phyloP scores from a whole-genome alignment of 2,329 filamentous ascomycete genomes.

The Alternaria gaisen region DNA sequence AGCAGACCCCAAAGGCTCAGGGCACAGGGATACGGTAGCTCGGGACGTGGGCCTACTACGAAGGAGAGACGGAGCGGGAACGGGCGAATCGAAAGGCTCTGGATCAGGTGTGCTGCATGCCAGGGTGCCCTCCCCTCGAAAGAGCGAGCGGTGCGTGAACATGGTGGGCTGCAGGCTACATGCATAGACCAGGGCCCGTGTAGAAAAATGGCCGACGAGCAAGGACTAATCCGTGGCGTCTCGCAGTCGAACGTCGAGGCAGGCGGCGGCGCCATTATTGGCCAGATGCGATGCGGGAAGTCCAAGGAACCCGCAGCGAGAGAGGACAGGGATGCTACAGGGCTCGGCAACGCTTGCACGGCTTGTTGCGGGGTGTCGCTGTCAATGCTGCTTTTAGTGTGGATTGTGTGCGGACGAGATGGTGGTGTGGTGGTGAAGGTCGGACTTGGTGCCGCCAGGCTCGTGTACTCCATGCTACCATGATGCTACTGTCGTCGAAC shows the following conservation, averaged over 20 bases:
- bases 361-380: conserved; percentile 51
- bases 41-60: conserved; percentile 51
- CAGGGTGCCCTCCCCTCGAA: conserved; percentile 45
- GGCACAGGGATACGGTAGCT: conserved; percentile 52
- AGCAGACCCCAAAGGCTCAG: conserved; percentile 45
- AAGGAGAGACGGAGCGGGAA: conserved; percentile 43
- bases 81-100: conserved; percentile 49
- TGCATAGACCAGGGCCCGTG: conserved; percentile 48
- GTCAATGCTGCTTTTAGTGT: conserved; percentile 39
- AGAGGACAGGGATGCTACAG: conserved; percentile 42
- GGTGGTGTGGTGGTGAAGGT: conserved; percentile 31
- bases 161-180: conserved; percentile 44
- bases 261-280: conserved; percentile 49
- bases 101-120: conserved; percentile 49
- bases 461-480: conserved; percentile 38
- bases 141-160: conserved; percentile 45
- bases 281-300: conserved; percentile 48
- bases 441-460: conserved; percentile 30
- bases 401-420: conserved; percentile 29
- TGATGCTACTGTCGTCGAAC: conserved; percentile 39
- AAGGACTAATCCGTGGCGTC: conserved; percentile 51
- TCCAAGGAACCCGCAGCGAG: conserved; percentile 49
- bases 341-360: conserved; percentile 54
- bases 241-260: conserved; percentile 46
- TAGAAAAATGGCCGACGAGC: conserved; percentile 53